phyloP scores from a whole-genome alignment of 371 early-diverging fungal genomes.

The Furculomyces boomerangus region DNA sequence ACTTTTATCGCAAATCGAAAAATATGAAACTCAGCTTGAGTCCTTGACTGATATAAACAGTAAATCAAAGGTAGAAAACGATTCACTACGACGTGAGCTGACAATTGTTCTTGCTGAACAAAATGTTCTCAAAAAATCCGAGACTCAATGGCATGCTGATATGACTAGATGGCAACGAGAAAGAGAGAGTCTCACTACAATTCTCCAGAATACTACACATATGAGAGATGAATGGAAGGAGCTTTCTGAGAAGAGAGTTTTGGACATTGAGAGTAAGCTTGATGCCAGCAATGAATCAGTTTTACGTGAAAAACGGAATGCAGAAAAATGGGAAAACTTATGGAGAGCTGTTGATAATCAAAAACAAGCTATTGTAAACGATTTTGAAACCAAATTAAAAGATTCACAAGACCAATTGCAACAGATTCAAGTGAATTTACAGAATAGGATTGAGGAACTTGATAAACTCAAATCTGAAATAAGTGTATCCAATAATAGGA shows the following conservation, averaged over 20 bases:
- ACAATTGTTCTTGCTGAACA: constrained; percentile 12
- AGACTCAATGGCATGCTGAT: constrained; percentile 18
- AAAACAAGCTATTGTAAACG: not conserved
- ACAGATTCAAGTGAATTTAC: not conserved
- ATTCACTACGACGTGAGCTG: constrained; percentile 8
- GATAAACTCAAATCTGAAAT: not conserved
- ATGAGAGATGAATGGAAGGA: constrained; percentile 23
- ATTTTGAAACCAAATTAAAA: not conserved
- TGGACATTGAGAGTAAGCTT: not conserved
- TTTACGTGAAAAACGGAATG: not conserved
- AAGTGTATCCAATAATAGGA: not conserved
- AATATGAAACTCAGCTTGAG: constrained; percentile 20
- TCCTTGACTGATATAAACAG: not conserved
- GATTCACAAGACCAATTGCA: not conserved
- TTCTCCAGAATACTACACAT: constrained; percentile 20
- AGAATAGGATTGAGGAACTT: not conserved
- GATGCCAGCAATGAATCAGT: not conserved
- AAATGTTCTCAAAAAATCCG: constrained; percentile 9
- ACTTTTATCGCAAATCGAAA: constrained; percentile 16
- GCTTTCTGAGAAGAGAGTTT: constrained; percentile 9
- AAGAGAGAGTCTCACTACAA: constrained; percentile 19
- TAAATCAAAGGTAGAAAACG: constrained; percentile 9
- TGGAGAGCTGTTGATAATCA: not conserved
- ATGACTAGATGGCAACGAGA: constrained; percentile 14
- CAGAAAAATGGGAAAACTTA: not conserved